Conservation (phyloP, 176 grass and related monocot species). For the Pontederia crassipes region DNA sequence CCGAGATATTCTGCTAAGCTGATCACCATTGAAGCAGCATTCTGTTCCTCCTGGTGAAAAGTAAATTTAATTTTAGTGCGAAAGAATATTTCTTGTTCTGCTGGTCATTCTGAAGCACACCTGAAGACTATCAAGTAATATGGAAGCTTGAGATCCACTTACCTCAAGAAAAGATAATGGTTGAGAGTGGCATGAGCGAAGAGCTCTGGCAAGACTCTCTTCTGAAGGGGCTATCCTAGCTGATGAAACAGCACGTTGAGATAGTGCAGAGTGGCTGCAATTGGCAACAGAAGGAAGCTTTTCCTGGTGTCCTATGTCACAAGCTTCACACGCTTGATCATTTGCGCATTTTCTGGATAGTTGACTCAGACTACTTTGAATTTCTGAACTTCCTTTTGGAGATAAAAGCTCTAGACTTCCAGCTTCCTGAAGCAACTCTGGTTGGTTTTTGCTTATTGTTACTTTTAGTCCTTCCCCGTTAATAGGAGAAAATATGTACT, state of each 20-base stretch:
- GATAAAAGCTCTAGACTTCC: not conserved
- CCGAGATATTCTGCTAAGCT: constrained; percentile 82
- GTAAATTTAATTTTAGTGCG: not conserved
- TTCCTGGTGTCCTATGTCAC: not conserved
- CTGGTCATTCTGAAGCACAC: not conserved
- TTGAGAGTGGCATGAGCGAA: constrained; percentile 15
- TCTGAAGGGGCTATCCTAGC: constrained; percentile 17
- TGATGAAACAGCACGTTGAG: not conserved
- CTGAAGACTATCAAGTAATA: not conserved
- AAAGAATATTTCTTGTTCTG: not conserved
- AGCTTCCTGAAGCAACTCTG: constrained; percentile 10
- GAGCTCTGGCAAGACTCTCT: constrained; percentile 22
- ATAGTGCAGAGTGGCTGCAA: constrained; percentile 18
- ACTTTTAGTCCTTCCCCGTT: constrained; percentile 20
- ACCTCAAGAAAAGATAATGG: constrained; percentile 12
- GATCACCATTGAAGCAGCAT: constrained; percentile 39
- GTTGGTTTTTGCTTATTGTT: constrained; percentile 11
- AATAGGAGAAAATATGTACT: constrained; percentile 21
- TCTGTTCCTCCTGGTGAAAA: constrained; percentile 36
- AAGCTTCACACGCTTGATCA: not conserved
- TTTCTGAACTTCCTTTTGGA: not conserved
- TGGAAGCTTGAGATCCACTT: not conserved
- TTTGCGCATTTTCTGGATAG: not conserved
- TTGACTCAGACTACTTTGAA: not conserved
- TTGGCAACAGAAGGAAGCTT: not conserved